Evolutionary conservation across 78 protist species (phyloP), one percentile per base, ranked within the genome.

Genomic region (Mantamonas sphyraenae): DNA sequence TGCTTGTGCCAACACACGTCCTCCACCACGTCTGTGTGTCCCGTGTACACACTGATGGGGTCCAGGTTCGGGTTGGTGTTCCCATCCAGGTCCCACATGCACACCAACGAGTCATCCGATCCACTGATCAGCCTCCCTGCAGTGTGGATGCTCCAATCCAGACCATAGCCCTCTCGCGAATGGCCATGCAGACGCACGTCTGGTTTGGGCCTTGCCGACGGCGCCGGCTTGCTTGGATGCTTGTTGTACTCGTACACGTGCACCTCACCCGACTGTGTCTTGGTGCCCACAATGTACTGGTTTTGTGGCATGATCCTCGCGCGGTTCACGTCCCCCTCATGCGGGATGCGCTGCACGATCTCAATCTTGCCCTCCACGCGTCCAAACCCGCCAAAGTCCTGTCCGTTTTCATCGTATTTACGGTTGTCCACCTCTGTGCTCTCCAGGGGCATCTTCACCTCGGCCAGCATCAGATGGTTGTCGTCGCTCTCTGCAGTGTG

Each of bases 301-400:
- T 89, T 89, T 65, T 88, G 93, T 39, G 96, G 95, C 95, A 88
- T 91, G 67, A 84, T 86, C 9, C 98, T 79, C 47, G 97, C 96
- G 7, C 84, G 42, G 70, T 94, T 85, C 17, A 92, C 92, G 37
- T 91, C 97, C 31, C 95, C 95, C 17, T 90, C 85, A 56, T 94
- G 98, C 51, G 61, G 75, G 55, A 94, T 94, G 28, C 39, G 28
- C 58, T 86, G 81, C 30, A 51, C 28, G 26, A 84, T 68, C 63
- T 83, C 83, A 26, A 93, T 55, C 74, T 71, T 79, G 45, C 71
- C 88, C 8, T 60, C 14, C 16, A 30, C 76, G 31, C 50, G 57
- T 12, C 84, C 79, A 31, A 64, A 80, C 45, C 88, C 88, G 19
- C 90, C 92, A 20, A 73, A 50, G 43, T 84, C 88, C 33, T 14